These are phyloP conservation scores for Penicillium paneum DNA, from an alignment of 2,329 filamentous ascomycete genomes.

Conservation along the genomic window DNA sequence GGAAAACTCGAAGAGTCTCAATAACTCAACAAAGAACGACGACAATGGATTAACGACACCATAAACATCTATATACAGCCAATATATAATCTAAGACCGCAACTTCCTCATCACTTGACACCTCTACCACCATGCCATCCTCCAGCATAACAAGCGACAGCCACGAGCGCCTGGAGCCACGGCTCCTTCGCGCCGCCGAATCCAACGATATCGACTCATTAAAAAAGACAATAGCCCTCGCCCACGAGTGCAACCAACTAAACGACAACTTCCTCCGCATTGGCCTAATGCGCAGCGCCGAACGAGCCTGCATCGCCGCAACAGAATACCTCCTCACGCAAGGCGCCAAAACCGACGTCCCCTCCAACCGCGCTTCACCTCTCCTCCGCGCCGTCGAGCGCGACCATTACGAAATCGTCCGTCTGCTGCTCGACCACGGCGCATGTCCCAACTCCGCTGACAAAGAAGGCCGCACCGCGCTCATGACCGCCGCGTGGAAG, in stretches of 20 bases:
- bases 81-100: background rate
- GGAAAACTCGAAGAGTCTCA: background rate
- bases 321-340: conserved; percentile 37
- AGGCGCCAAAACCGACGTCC: conserved; percentile 39
- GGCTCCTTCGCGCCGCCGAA: conserved; percentile 41
- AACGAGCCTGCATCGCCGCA: conserved; percentile 34
- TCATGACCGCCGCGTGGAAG: conserved; percentile 46
- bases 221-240: conserved; percentile 30
- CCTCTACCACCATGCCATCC: conserved; percentile 21
- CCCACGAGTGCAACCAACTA: conserved; percentile 36
- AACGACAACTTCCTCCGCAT: conserved; percentile 40
- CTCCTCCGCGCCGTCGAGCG: conserved; percentile 40
- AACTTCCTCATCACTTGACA: background rate
- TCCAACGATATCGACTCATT: conserved; percentile 37
- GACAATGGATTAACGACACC: conserved; percentile 12
- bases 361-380: conserved; percentile 31
- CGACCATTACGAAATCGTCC: conserved; percentile 44
- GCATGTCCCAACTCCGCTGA: conserved; percentile 39
- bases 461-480: conserved; percentile 44
- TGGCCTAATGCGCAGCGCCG: conserved; percentile 41
- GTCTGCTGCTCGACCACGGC: conserved; percentile 41
- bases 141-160: conserved; percentile 36
- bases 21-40: background rate
- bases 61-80: background rate
- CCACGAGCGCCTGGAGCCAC: conserved; percentile 42